Conservation (phyloP, 371 early-diverging fungal species). For the Rhizopus arrhizus region DNA sequence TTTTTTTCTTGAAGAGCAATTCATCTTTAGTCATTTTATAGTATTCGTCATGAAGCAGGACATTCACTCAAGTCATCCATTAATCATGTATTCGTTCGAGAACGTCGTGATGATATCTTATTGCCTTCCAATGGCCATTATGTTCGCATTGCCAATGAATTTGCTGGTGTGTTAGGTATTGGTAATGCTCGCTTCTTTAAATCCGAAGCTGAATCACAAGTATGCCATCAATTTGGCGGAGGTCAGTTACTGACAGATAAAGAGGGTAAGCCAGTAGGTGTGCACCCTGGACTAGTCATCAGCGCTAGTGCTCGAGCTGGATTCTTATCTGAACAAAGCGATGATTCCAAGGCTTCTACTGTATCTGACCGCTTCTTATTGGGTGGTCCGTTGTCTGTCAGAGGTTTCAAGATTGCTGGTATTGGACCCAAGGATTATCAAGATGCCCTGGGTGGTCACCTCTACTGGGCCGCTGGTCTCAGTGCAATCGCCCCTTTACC, state of each 20-base stretch:
- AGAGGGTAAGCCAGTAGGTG: slow-evolving; percentile 31
- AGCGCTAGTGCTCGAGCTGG: slow-evolving; percentile 73
- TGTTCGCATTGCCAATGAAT: slow-evolving; percentile 67
- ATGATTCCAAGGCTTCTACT: slow-evolving; percentile 47
- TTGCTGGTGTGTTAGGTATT: slow-evolving; percentile 74
- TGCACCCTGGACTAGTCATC: slow-evolving; percentile 46
- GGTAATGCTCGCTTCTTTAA: slow-evolving; percentile 82
- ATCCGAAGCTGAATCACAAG: slow-evolving; percentile 66
- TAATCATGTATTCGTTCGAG: slow-evolving; percentile 66
- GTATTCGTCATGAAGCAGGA: slow-evolving; percentile 87
- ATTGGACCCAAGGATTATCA: slow-evolving; percentile 85
- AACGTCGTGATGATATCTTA: slow-evolving; percentile 75
- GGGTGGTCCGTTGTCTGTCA: slow-evolving; percentile 84
- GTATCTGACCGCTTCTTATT: slow-evolving; percentile 85
- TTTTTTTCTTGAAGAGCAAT: not conserved
- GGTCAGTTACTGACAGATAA: slow-evolving; percentile 34
- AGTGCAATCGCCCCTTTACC: slow-evolving; percentile 86
- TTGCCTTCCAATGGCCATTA: slow-evolving; percentile 79
- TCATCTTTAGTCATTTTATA: slow-evolving; percentile 26
- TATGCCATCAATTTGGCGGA: slow-evolving; percentile 40
- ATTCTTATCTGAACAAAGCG: slow-evolving; percentile 61
- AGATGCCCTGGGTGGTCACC: slow-evolving; percentile 89
- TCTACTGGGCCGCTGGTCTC: slow-evolving; percentile 77
- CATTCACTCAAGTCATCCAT: slow-evolving; percentile 86
- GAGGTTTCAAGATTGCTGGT: slow-evolving; percentile 88